phyloP scores from a whole-genome alignment of 331 rosid species.

The Quercus lobata region DNA sequence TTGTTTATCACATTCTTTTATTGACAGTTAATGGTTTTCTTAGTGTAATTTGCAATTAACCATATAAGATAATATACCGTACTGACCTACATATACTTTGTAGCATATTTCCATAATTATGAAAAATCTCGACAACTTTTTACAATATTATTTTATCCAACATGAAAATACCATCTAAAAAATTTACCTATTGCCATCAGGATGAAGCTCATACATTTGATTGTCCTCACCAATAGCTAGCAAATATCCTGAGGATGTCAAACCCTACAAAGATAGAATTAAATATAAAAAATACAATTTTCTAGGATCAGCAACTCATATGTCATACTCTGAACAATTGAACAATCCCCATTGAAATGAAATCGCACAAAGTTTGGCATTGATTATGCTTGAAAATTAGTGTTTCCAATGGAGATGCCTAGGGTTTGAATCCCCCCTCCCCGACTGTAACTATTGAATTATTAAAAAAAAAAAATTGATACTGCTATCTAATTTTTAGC shows the following conservation, averaged over 20 bases:
- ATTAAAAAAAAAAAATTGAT: not conserved
- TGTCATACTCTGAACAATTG: constrained; percentile 3
- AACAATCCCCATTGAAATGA: constrained; percentile 1
- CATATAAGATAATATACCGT: not conserved
- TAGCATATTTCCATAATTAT: not conserved
- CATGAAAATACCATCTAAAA: not conserved
- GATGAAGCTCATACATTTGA: constrained; percentile 91
- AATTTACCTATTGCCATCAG: constrained; percentile 79
- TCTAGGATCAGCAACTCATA: constrained; percentile 5
- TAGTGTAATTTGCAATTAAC: not conserved
- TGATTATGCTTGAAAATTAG: not conserved
- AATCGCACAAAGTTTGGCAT: not conserved
- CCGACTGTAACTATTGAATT: no score
- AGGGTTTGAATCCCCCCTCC: no score
- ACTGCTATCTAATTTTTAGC: not conserved
- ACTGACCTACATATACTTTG: not conserved
- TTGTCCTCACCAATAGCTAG: constrained; percentile 79
- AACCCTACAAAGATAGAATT: constrained; percentile 48
- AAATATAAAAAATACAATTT: not conserved
- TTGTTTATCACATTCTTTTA: not conserved
- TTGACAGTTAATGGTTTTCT: not conserved
- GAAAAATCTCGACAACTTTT: not conserved
- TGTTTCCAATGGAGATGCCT: no score
- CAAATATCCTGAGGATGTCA: constrained; percentile 76
- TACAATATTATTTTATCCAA: not conserved